A percentile compares a stretch with the other conserved stretches of the same genome.
These are phyloP conservation scores for Cylindrotheca closterium DNA, from an alignment of 108 stramenopile species.

Conservation along the genomic window DNA sequence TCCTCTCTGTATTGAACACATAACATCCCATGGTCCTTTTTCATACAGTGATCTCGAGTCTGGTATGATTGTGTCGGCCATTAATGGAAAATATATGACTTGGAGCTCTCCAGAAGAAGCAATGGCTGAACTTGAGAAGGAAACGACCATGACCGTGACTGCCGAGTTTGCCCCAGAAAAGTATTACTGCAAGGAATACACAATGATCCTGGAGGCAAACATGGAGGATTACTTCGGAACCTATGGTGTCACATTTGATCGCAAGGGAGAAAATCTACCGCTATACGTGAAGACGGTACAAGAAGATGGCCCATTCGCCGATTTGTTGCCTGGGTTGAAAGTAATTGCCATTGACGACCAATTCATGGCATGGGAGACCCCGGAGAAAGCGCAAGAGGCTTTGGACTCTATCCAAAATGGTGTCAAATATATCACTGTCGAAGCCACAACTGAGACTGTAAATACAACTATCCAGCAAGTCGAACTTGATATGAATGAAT, in stretches of 20 bases:
- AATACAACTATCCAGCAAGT: not conserved
- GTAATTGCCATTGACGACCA: not conserved
- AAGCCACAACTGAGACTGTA: not conserved
- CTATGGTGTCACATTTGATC: not conserved
- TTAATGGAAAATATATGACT: not conserved
- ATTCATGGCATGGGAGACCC: not conserved
- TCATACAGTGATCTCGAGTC: not conserved
- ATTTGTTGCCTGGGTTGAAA: not conserved
- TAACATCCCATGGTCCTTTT: not conserved
- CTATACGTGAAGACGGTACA: not conserved
- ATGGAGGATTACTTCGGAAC: too few species aligned
- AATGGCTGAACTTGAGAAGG: not conserved
- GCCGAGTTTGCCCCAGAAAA: not conserved
- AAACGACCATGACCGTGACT: not conserved
- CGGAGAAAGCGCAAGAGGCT: not conserved
- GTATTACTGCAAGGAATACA: not conserved
- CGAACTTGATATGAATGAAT: not conserved
- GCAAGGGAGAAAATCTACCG: not conserved
- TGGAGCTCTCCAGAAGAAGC: not conserved
- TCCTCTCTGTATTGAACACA: not conserved
- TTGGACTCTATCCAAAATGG: not conserved
- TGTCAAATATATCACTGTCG: not conserved
- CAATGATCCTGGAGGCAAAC: not conserved
- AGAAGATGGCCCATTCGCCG: not conserved
- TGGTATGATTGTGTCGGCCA: not conserved